Percentiles rank a stretch among this genome's conserved stretches.
Conservation (phyloP, 1,139 yeast species). For the Yamadazyma sp. region DNA sequence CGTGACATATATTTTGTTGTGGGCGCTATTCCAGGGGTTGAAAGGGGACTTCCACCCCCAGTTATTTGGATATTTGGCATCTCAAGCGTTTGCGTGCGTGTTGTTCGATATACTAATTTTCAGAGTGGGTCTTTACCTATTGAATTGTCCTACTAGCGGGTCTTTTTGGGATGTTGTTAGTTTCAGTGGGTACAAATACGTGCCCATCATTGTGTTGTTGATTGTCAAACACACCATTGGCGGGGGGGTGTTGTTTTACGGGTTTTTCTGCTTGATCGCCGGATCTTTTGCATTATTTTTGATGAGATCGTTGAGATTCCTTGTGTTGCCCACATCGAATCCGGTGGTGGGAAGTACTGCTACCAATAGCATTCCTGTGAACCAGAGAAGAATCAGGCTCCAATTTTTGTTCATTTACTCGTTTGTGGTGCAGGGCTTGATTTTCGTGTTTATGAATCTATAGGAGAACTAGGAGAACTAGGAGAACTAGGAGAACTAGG, state of each 20-base stretch:
- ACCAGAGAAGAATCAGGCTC: constrained; percentile 78
- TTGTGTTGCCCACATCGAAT: constrained; percentile 62
- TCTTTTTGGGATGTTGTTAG: constrained; percentile 79
- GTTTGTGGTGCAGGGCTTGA: constrained; percentile 70
- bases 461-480: too few relatives aligned
- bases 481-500: too few relatives aligned
- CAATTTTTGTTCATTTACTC: constrained; percentile 86
- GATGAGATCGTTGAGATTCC: constrained; percentile 79
- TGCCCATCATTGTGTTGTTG: constrained; percentile 64
- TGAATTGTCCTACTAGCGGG: constrained; percentile 53
- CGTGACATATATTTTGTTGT: constrained; percentile 80
- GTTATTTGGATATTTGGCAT: constrained; percentile 84
- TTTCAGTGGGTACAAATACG: constrained; percentile 93
- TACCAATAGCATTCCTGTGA: constrained; percentile 56
- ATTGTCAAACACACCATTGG: constrained; percentile 45
- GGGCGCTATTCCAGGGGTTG: constrained; percentile 85
- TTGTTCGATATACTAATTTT: constrained; percentile 60
- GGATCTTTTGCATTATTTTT: constrained; percentile 63
- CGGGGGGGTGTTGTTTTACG: constrained; percentile 36
- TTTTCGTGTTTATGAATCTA: constrained; percentile 34
- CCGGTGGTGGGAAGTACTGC: constrained; percentile 33
- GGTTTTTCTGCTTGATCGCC: constrained; percentile 41
- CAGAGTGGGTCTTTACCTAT: constrained; percentile 44
- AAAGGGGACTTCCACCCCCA: constrained; percentile 93
- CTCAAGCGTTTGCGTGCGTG: constrained; percentile 84